Percentiles rank a stretch among this genome's conserved stretches.
Evolutionary conservation across 2,329 filamentous ascomycete species (phyloP).

Genomic region (Phialophora chinensis): DNA sequence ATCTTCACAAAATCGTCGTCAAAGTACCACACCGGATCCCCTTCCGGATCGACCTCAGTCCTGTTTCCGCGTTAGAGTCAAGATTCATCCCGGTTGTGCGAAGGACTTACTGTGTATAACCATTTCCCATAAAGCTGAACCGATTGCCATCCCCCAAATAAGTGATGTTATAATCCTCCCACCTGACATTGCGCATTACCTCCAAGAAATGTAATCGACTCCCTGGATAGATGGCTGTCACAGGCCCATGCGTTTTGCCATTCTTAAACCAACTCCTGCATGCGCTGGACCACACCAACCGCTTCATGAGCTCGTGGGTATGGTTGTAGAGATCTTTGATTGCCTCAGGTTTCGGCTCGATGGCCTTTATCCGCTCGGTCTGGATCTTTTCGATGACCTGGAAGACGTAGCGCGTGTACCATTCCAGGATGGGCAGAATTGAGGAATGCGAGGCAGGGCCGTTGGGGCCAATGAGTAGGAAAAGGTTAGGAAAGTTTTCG

Average conservation of each 20-base stretch:
- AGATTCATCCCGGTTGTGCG: neutral
- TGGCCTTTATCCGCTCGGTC: slow-evolving; percentile 36
- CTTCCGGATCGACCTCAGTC: slow-evolving; percentile 9
- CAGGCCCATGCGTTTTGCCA: slow-evolving; percentile 33
- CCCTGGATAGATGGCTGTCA: slow-evolving; percentile 36
- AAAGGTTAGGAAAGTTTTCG: slow-evolving; percentile 42
- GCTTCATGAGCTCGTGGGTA: slow-evolving; percentile 49
- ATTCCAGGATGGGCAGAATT: slow-evolving; percentile 41
- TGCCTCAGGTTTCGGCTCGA: slow-evolving; percentile 40
- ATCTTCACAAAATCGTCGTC: slow-evolving; percentile 32
- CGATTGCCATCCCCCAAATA: slow-evolving; percentile 45
- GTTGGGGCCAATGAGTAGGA: slow-evolving; percentile 42
- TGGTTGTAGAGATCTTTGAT: slow-evolving; percentile 48
- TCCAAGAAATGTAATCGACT: slow-evolving; percentile 47
- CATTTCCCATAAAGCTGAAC: slow-evolving; percentile 53
- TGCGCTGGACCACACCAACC: slow-evolving; percentile 36
- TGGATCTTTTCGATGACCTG: slow-evolving; percentile 42
- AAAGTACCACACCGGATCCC: slow-evolving; percentile 34
- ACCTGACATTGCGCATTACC: slow-evolving; percentile 45
- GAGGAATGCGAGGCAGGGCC: slow-evolving; percentile 42
- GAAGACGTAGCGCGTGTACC: slow-evolving; percentile 38
- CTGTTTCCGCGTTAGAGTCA: neutral
- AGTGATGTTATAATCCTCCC: slow-evolving; percentile 49
- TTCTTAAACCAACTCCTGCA: slow-evolving; percentile 36
- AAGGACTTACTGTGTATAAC: slow-evolving; percentile 46